Evolutionary conservation across 2,329 filamentous ascomycete genomes (phyloP).

Genomic region (Colletotrichum coccodes): DNA sequence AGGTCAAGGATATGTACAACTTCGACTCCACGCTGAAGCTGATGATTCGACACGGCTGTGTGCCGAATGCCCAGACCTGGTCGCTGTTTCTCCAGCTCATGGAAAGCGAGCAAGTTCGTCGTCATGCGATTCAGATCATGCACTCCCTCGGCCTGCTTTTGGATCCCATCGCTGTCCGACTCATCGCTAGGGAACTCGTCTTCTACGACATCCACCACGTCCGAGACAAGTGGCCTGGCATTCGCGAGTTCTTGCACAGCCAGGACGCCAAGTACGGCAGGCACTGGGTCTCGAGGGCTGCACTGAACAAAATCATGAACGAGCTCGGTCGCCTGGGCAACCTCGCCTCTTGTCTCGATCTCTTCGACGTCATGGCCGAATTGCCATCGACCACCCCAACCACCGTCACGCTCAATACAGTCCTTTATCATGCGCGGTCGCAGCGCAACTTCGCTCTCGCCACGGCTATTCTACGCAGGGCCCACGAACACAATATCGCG

Average conservation of each 20-base stretch:
- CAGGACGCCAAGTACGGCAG: slow-evolving; percentile 56
- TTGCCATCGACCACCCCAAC: background rate
- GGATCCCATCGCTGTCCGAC: slow-evolving; percentile 45
- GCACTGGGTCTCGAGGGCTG: slow-evolving; percentile 52
- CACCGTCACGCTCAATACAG: slow-evolving; percentile 47
- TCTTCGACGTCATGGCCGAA: slow-evolving; percentile 41
- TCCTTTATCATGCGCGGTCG: slow-evolving; percentile 45
- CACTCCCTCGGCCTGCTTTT: slow-evolving; percentile 54
- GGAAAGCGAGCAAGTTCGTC: slow-evolving; percentile 65
- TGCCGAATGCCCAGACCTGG: slow-evolving; percentile 59
- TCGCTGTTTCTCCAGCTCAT: slow-evolving; percentile 61
- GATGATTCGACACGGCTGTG: slow-evolving; percentile 52
- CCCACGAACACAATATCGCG: slow-evolving; percentile 33
- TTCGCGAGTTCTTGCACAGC: slow-evolving; percentile 49
- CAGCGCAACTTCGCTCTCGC: slow-evolving; percentile 43
- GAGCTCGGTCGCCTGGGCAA: slow-evolving; percentile 53
- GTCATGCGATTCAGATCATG: slow-evolving; percentile 59
- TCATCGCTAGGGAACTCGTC: slow-evolving; percentile 55
- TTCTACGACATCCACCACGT: slow-evolving; percentile 50
- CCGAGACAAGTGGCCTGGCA: slow-evolving; percentile 48
- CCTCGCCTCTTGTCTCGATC: slow-evolving; percentile 37
- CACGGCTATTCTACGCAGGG: slow-evolving; percentile 42
- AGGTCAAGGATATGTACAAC: slow-evolving; percentile 51
- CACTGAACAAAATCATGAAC: slow-evolving; percentile 51
- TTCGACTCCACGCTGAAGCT: slow-evolving; percentile 52